A percentile compares a stretch with the other conserved stretches of the same genome.
Conservation (phyloP, 2,329 filamentous ascomycete species). For the Lanzia echinophila region DNA sequence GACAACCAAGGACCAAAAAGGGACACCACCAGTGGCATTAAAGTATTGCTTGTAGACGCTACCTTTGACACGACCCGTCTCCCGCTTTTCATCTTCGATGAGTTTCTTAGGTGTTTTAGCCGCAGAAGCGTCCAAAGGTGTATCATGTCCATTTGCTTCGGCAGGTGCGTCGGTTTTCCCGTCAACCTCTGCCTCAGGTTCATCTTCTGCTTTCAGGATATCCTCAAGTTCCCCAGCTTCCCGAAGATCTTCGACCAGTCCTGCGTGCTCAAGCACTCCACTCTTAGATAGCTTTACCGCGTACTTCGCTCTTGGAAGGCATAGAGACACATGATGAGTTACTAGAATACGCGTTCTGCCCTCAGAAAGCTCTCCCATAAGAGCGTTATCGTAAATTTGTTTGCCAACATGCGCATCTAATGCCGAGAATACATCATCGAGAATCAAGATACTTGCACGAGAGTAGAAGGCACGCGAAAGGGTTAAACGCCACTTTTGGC, state of each 20-base stretch:
- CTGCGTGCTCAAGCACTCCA: conserved; percentile 51
- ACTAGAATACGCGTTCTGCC: conserved; percentile 69
- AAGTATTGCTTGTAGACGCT: conserved; percentile 63
- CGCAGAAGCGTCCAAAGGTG: conserved; percentile 32
- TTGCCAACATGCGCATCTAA: conserved; percentile 74
- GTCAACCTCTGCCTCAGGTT: conserved; percentile 37
- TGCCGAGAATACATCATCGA: conserved; percentile 75
- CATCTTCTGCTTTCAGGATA: conserved; percentile 49
- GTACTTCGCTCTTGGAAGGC: conserved; percentile 63
- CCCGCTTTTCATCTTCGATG: conserved; percentile 63
- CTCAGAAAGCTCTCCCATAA: conserved; percentile 60
- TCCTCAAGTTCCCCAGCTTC: conserved; percentile 48
- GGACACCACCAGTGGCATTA: conserved; percentile 53
- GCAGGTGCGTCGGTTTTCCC: conserved; percentile 43
- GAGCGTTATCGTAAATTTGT: conserved; percentile 68
- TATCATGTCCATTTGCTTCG: conserved; percentile 38
- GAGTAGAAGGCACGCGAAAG: conserved; percentile 75
- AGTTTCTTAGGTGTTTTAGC: conserved; percentile 49
- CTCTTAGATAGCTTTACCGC: conserved; percentile 64
- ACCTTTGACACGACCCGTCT: conserved; percentile 60
- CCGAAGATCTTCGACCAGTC: conserved; percentile 53
- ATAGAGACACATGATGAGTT: conserved; percentile 69
- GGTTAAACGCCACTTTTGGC: conserved; percentile 74
- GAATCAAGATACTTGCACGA: conserved; percentile 62
- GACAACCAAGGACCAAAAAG: conserved; percentile 51